Conservation (phyloP, 371 early-diverging fungal species). For the Catenaria anguillulae region DNA sequence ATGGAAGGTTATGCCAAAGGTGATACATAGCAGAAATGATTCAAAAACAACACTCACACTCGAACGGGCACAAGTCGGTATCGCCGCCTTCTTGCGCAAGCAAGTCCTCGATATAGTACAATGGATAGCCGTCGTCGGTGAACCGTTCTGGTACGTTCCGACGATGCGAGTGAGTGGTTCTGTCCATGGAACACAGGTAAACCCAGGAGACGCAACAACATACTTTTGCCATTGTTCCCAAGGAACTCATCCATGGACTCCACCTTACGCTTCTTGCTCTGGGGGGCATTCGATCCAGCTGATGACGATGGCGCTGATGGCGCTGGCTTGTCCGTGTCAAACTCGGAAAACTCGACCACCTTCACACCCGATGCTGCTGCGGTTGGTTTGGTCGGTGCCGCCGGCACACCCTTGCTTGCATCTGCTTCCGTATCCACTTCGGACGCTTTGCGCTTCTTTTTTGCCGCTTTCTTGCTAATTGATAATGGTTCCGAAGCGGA, state of each 20-base stretch:
- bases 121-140: slow-evolving; percentile 35
- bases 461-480: slow-evolving; percentile 1
- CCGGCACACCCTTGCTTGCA: no score
- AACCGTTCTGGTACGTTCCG: slow-evolving; percentile 31
- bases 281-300: background rate
- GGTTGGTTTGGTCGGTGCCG: background rate
- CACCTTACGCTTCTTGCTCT: background rate
- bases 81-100: slow-evolving; percentile 14
- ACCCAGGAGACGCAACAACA: no score
- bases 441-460: slow-evolving; percentile 9
- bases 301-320: background rate
- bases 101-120: slow-evolving; percentile 31
- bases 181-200: no score
- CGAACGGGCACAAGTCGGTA: slow-evolving; percentile 3
- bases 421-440: no score
- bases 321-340: background rate
- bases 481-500: no score
- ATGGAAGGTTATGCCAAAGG: no score
- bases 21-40: no score
- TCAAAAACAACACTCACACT: slow-evolving; percentile 6
- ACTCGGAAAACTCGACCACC: background rate
- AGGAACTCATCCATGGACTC: slow-evolving; percentile 2
- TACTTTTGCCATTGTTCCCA: background rate
- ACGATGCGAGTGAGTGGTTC: no score
- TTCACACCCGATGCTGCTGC: background rate